phyloP scores from a whole-genome alignment of 805 yeast species.

The Torulaspora indica region DNA sequence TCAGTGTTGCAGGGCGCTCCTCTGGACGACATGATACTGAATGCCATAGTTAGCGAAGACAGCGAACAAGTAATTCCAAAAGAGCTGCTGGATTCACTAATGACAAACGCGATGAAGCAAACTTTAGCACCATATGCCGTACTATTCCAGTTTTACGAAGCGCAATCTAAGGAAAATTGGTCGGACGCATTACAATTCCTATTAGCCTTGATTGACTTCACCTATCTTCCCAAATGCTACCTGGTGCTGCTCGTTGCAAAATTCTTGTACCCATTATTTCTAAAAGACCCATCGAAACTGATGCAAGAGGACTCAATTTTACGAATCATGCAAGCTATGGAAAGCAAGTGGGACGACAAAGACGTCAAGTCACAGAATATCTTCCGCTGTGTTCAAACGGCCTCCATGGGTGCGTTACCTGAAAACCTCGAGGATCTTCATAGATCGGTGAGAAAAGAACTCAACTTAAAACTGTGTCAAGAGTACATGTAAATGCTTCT shows the following conservation, averaged over 20 bases:
- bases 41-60: slow-evolving; percentile 40
- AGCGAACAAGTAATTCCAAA: slow-evolving; percentile 24
- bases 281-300: slow-evolving; percentile 18
- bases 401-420: slow-evolving; percentile 15
- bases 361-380: slow-evolving; percentile 21
- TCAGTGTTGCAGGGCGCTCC: slow-evolving; percentile 49
- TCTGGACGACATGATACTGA: slow-evolving; percentile 52
- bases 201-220: slow-evolving; percentile 26
- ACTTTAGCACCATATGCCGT: slow-evolving; percentile 69
- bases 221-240: slow-evolving; percentile 30
- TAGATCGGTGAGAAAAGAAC: slow-evolving; percentile 20
- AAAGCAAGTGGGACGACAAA: slow-evolving; percentile 22
- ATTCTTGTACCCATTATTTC: slow-evolving; percentile 29
- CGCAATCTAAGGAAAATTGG: slow-evolving; percentile 29
- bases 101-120: slow-evolving; percentile 59
- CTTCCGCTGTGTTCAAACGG: slow-evolving; percentile 14
- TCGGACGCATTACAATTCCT: slow-evolving; percentile 22
- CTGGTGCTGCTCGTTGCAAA: slow-evolving; percentile 25
- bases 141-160: slow-evolving; percentile 46
- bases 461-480: slow-evolving; percentile 32
- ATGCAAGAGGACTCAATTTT: slow-evolving; percentile 25
- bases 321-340: slow-evolving; percentile 24
- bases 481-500: slow-evolving; percentile 26
- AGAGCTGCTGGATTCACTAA: slow-evolving; percentile 31
- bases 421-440: slow-evolving; percentile 16